These are phyloP conservation scores for Creolimax fragrantissima DNA, from an alignment of 78 protist genomes.

Conservation along the genomic window DNA sequence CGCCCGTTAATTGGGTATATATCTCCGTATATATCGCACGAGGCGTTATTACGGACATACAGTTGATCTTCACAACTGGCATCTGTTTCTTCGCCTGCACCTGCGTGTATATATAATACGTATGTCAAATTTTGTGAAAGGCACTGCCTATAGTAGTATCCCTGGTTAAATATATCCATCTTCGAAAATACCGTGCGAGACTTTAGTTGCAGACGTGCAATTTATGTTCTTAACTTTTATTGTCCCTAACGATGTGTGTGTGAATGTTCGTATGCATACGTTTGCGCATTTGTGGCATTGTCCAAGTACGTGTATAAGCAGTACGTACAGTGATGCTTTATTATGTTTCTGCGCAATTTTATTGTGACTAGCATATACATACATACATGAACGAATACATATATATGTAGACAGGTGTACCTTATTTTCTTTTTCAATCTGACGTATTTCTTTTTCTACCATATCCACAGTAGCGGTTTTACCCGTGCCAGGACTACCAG, in stretches of 20 bases:
- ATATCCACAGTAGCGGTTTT: neutral
- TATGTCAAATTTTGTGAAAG: no score
- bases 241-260: no score
- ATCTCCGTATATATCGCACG: neutral
- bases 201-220: neutral
- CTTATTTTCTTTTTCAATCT: neutral
- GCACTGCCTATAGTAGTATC: no score
- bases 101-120: neutral
- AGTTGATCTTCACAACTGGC: neutral
- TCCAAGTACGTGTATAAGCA: no score
- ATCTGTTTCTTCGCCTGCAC: neutral
- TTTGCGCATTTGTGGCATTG: no score
- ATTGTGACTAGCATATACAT: neutral
- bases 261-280: no score
- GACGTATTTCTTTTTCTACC: neutral
- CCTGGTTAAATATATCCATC: neutral
- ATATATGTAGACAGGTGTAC: neutral
- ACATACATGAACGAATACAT: neutral
- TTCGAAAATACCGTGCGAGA: neutral
- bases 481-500: neutral
- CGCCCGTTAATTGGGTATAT: neutral
- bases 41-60: neutral
- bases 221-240: neutral
- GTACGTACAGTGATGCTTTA: no score
- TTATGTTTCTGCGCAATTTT: no score